Evolutionary conservation across 768 basidiomycete genomes (phyloP), one percentile per base, ranked within the genome.

Genomic region (Pulveroboletus frians): DNA sequence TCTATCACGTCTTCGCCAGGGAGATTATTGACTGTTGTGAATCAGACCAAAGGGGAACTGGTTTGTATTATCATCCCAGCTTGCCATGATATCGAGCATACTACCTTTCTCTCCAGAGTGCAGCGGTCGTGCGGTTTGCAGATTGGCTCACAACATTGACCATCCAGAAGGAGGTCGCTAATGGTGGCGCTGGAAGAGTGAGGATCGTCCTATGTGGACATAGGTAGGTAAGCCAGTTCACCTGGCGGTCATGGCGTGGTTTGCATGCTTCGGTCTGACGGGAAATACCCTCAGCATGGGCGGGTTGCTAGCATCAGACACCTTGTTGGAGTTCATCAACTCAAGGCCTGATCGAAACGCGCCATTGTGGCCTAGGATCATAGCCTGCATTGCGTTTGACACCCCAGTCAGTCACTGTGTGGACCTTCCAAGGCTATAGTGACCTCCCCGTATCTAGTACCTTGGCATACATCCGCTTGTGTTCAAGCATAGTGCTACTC

Each of bases 101-200:
- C 27, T 39, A 18, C n/a, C 10, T 38, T 37, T 38, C 46, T 32
- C 46, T 43, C 26, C 54, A 93, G 91, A 79, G 76, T 39, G 83
- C 83, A 62, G 91, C 93, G 13, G 86, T 92, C 3, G 78, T 85
- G 27, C 80, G 81, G 8, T 94, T 96, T 66, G 81, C 90, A 8
- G 92, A 95, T 62, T 96, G 93, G 94, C 78, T 96, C 37, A 87
- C 90, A 1, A 86, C 81, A n/a, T 69, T 90, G 18, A 89, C 87
- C 5, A 86, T 95, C n/a, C 79, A 89, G 63, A 79, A 78, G 52
- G 93, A 95, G 66, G 85, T 85, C 18, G 80, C 83, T 43, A 88
- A 88, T 5, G 84, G 87, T 10, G 90, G 90, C 9, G 85, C 79
- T 38, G 79, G 80, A 27, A 73, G 70, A 44, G 85, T 84, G 0